A percentile compares a stretch with the other conserved stretches of the same genome.
These are phyloP conservation scores for Rosa multiflora DNA, from an alignment of 306 rosid species.

Conservation along the genomic window DNA sequence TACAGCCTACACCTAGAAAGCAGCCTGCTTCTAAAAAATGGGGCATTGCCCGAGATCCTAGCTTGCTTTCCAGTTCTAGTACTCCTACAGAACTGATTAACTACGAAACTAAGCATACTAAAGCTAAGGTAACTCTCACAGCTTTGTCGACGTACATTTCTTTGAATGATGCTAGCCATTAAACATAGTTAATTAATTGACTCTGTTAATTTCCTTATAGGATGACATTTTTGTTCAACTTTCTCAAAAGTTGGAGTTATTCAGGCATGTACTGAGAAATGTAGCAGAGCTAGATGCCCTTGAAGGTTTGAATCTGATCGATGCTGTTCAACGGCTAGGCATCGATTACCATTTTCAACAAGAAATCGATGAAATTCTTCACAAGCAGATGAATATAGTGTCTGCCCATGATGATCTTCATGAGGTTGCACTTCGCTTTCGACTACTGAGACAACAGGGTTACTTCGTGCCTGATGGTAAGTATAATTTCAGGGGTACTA, in stretches of 20 bases:
- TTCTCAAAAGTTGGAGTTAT: no score
- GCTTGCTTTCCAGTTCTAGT: not conserved
- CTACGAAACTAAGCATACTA: not conserved
- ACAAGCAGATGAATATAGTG: no score
- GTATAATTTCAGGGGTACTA: not conserved
- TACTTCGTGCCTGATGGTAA: constrained; percentile 25
- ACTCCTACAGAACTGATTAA: not conserved
- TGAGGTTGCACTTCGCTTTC: no score
- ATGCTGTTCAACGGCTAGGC: no score
- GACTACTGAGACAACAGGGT: no score
- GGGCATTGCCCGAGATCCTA: not conserved
- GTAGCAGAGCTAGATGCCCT: no score
- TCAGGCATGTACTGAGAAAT: no score
- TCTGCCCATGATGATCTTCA: no score
- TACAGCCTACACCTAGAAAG: not conserved
- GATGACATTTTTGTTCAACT: not conserved
- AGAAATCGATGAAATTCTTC: no score
- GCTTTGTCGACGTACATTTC: not conserved
- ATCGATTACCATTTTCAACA: no score
- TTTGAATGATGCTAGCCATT: not conserved
- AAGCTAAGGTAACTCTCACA: not conserved
- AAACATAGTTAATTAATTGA: not conserved
- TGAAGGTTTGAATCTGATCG: no score
- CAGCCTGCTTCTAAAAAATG: not conserved
- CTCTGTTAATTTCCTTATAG: not conserved